phyloP scores from a whole-genome alignment of 768 basidiomycete genomes.

The Wakefieldia striispora region DNA sequence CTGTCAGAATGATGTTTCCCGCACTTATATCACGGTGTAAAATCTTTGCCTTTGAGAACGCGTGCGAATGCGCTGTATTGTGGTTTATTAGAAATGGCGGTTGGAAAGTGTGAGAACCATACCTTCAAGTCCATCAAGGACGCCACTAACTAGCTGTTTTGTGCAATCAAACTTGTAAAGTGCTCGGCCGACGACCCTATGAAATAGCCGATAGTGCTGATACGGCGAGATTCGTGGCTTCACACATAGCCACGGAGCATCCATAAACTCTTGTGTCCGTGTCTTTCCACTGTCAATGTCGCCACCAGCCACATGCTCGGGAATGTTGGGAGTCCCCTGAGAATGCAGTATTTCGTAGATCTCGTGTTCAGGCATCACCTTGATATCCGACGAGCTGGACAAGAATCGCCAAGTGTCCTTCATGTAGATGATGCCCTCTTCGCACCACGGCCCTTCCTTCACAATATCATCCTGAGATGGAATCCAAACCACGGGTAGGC shows the following conservation, averaged over 20 bases:
- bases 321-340: constrained; percentile 1
- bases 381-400: too few species aligned
- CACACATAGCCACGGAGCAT: background rate
- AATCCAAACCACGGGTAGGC: background rate
- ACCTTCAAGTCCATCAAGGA: constrained; percentile 1
- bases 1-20: too few species aligned
- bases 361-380: too few species aligned
- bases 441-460: too few species aligned
- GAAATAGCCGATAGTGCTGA: too few species aligned
- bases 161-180: too few species aligned
- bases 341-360: background rate
- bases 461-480: background rate
- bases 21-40: too few species aligned
- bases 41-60: too few species aligned
- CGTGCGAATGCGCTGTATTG: constrained; percentile 17
- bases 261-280: background rate
- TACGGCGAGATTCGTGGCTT: background rate
- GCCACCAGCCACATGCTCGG: background rate
- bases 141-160: background rate
- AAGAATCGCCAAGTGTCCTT: too few species aligned
- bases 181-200: too few species aligned
- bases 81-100: too few species aligned
- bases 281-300: background rate
- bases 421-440: too few species aligned
- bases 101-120: background rate